Evolutionary conservation across 225 moss, liverwort and hornwort genomes (phyloP), one percentile per base, ranked within the genome.

Genomic region (Marchantia paleacea): DNA sequence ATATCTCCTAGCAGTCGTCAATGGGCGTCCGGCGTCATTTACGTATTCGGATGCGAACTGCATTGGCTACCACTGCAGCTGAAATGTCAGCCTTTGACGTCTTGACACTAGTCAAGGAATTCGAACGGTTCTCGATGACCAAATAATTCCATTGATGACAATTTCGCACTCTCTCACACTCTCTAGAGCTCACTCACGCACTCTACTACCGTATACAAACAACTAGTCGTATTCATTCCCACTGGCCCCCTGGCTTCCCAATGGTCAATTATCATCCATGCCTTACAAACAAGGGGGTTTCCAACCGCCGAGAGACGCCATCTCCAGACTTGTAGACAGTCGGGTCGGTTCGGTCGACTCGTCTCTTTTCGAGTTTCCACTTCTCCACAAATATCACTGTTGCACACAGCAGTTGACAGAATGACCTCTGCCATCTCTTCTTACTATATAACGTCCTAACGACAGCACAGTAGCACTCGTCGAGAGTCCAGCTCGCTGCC

Each of bases 21-120:
- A 7, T 16, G 25, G 25, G 12, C 28, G 28, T 29, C 29, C 28
- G 66, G 19, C 66, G 26, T 66, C 66, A 15, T 29, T 28, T 0
- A 7, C 5, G 25, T 3, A 0, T 64, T 26, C 64, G 4, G 25
- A 9, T 26, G 25, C 66, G 66, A 29, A 6, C 8, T 12, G 28
- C 8, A 11, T 8, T 66, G 25, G 16, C 16, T 7, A 3, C n/a
- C 16, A 24, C 62, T 62, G 24, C n/a, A 24, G 62, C 22, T 24
- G 2, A 62, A 62, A 62, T 62, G 62, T 62, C 62, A 62, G 62
- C 15, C n/a, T 62, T 62, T 62, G 62, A 62, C 62, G 62, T 62
- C n/a, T 62, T 7, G 12, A 66, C 12, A 20, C 66, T 9, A 66
- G 28, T 66, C 28, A 66, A 66, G 28, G 66, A 29, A 66, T 66